Conservation (phyloP, 306 rosid genomes). For the Fragaria ananassa region DNA sequence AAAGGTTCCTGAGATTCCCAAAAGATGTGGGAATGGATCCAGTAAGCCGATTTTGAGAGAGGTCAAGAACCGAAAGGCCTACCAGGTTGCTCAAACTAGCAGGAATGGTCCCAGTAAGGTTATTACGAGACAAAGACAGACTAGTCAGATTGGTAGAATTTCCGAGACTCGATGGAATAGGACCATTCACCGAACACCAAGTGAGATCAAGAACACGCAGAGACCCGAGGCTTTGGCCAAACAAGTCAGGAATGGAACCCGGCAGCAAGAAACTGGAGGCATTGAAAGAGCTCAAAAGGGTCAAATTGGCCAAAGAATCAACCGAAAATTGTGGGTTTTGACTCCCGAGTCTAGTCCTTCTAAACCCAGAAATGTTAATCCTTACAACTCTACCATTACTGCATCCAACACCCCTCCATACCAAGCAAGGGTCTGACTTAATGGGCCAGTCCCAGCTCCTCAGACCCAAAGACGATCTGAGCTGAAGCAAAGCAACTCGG, state of each 20-base stretch:
- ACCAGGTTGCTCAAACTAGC: constrained; percentile 49
- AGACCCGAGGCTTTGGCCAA: constrained; percentile 44
- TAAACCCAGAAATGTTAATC: constrained; percentile 78
- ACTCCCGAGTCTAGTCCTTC: constrained; percentile 68
- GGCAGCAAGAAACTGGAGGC: constrained; percentile 78
- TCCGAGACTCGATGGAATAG: constrained; percentile 66
- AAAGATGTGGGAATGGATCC: constrained; percentile 55
- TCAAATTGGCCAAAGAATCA: constrained; percentile 68
- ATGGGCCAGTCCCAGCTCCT: constrained; percentile 84
- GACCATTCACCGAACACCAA: constrained; percentile 55
- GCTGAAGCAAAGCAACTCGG: constrained; percentile 54
- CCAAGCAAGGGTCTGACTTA: constrained; percentile 69
- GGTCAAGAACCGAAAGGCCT: constrained; percentile 65
- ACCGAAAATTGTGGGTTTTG: constrained; percentile 68
- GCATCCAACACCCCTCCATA: constrained; percentile 67
- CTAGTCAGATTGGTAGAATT: constrained; percentile 57
- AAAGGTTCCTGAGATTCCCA: constrained; percentile 52
- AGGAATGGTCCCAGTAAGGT: constrained; percentile 64
- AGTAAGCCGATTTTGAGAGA: constrained; percentile 50
- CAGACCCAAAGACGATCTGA: constrained; percentile 76
- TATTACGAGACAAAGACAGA: constrained; percentile 65
- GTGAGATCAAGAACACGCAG: constrained; percentile 80
- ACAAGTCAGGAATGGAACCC: constrained; percentile 72
- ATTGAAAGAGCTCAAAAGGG: constrained; percentile 60
- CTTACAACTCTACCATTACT: constrained; percentile 70